Base-by-base conservation (phyloP, 139 green algal species). In the Penium margaritaceum region DNA sequence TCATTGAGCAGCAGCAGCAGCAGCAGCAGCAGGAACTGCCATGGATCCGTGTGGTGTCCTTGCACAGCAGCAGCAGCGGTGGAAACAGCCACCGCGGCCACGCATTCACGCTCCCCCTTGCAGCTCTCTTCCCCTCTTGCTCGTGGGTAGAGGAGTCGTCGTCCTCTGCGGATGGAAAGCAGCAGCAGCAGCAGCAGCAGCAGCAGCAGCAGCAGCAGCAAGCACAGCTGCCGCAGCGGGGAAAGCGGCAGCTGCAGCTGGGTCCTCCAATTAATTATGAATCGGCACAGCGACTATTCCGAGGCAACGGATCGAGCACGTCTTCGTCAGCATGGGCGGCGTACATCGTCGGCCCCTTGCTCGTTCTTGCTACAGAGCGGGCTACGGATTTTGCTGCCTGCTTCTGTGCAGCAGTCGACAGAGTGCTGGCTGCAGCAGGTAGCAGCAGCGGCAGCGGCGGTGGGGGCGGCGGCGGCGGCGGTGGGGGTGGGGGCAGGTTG, bases 261-360 rank as follows among this genome's bases (percentile, higher is more conserved):
- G 85, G 86, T 14, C 34, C 79, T 62, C 82, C 85, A 0, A 68
- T 95, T 4, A 35, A 63, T 9, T 95, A 92, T 34, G 73, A 72
- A 1, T 63, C 72, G 1, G 86, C 89, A 3, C 54, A 64, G 1
- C 39, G 34, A 17, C 84, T 85, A 41, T 92, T 95, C 74, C n/a
- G n/a, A n/a, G n/a, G n/a, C n/a, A n/a, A n/a, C n/a, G n/a, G n/a
- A n/a, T n/a, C n/a, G 77, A 83, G 34, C 60, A 70, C 24, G 75
- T 80, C 74, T 27, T 44, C 44, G 29, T 39, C 87, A 19, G 36
- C 76, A 61, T 97, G 94, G 93, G 87, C 88, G 3, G 91, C 88
- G 2, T 98, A 98, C 60, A 82, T 97, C 30, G 92, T 77, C 15
- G 92, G 93, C 19, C 84, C 83, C 35, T 51, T 97, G 65, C 69